These are phyloP conservation scores for Myrmaecium sp. DNA, from an alignment of 2,329 filamentous ascomycete genomes.

Conservation along the genomic window DNA sequence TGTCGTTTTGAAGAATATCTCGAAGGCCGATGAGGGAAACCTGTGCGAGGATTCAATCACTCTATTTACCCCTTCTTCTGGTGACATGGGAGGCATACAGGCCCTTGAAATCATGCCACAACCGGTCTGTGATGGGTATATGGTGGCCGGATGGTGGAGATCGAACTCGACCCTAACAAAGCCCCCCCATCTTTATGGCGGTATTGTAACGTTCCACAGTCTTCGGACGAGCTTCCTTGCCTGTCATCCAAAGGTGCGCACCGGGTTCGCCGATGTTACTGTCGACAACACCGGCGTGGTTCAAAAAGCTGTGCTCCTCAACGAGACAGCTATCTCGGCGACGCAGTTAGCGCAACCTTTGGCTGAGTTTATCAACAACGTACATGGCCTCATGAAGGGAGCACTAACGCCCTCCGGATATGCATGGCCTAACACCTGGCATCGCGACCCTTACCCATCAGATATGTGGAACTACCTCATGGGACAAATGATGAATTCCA, in stretches of 20 bases:
- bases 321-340: neutral
- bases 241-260: conserved; percentile 19
- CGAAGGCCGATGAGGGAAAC: too few species aligned
- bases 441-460: conserved; percentile 28
- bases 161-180: too few species aligned
- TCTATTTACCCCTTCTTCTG: too few species aligned
- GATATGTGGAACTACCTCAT: conserved; percentile 36
- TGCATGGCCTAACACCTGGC: conserved; percentile 22
- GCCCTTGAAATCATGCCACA: too few species aligned
- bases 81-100: too few species aligned
- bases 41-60: too few species aligned
- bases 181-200: too few species aligned
- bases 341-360: neutral
- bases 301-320: conserved; percentile 1
- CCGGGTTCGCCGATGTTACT: conserved; percentile 16
- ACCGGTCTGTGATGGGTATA: too few species aligned
- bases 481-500: conserved; percentile 11
- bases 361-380: neutral
- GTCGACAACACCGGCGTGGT: conserved; percentile 1
- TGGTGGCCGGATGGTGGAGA: too few species aligned
- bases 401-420: neutral
- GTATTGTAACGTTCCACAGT: conserved; percentile 1
- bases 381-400: conserved; percentile 1
- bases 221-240: conserved; percentile 13
- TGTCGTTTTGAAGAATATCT: neutral